Base-by-base conservation (phyloP, 2,329 filamentous ascomycete genomes). In the Penicillium sp. region DNA sequence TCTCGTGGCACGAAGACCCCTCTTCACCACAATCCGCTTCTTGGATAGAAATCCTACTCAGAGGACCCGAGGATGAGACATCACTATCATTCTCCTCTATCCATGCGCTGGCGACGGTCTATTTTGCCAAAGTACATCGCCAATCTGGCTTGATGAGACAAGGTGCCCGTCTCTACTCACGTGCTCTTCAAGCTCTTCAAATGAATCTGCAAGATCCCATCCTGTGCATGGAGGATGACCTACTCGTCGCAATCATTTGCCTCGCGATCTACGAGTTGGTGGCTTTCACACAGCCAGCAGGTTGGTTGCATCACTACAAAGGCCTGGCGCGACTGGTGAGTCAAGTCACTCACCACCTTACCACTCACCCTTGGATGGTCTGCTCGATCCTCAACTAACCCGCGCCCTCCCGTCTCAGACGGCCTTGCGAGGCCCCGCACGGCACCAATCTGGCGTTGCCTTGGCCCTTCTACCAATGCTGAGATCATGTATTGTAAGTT, bases 251-350 rank as follows among this genome's bases (percentile, higher is more conserved):
- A 4, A 45, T 56, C 11, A 38, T 54, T 13, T 47, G 40, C 18
- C 46, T 56, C 47, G 46, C 35, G 0, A 43, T 52, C 1, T 56
- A 54, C 38, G 49, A 56, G 33, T 13, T 54, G 35, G 42, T 56
- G 25, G 46, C 44, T 2, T 52, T 50, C 29, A 43, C 47, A 5
- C 47, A 56, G 24, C 52, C 49, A 9, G 39, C 35, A 9, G 51
- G 45, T 7, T 56, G 54, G 54, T 33, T 56, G 1, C 41, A 46
- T 9, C 53, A 56, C 32, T 54, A 52, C 9, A 48, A 50, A 7
- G 49, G 51, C 4, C 27, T 56, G 7, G 51, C 54, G 4, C 41
- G 38, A 26, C 28, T 54, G 35, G 52, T 54, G 27, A 24, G 40
- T 43, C 7, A 11, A 27, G 3, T n/a, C 18, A 18, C 18, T 18